These are phyloP conservation scores for Dictyostelium firmibasis DNA, from an alignment of 78 protist genomes.

Conservation along the genomic window DNA sequence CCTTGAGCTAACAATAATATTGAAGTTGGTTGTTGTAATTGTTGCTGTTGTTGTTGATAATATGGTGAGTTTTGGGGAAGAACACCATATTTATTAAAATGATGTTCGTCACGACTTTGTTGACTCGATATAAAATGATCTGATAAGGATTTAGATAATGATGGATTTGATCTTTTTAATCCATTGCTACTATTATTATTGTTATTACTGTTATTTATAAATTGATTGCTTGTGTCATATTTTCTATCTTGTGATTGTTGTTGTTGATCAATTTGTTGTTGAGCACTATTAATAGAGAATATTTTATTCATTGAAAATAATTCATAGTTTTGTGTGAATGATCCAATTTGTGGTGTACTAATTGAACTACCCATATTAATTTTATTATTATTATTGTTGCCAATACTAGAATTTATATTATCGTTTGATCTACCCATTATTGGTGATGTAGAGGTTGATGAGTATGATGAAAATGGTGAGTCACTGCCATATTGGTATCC, in stretches of 20 bases:
- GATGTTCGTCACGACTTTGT: not conserved
- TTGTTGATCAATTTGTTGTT: not conserved
- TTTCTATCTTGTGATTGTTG: not conserved
- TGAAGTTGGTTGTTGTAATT: not conserved
- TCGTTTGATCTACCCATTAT: not conserved
- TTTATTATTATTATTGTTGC: not conserved
- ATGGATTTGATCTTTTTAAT: conserved; percentile 1
- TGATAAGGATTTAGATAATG: conserved; percentile 24
- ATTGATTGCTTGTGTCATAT: not conserved
- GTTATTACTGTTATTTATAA: not conserved
- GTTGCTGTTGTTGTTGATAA: conserved; percentile 1
- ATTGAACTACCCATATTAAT: not conserved
- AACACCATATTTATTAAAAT: not conserved
- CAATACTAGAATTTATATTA: not conserved
- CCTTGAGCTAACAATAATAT: conserved; percentile 44
- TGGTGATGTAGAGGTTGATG: conserved; percentile 7
- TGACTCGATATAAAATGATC: conserved; percentile 1
- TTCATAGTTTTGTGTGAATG: conserved; percentile 71
- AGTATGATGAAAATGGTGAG: not conserved
- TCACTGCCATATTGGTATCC: not conserved
- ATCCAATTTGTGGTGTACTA: conserved; percentile 28
- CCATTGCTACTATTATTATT: too few species aligned
- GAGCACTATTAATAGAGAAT: conserved; percentile 39
- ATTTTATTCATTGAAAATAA: conserved; percentile 47
- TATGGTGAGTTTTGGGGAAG: not conserved